phyloP scores from a whole-genome alignment of 2,329 filamentous ascomycete genomes.

The Colletotrichum salicis region DNA sequence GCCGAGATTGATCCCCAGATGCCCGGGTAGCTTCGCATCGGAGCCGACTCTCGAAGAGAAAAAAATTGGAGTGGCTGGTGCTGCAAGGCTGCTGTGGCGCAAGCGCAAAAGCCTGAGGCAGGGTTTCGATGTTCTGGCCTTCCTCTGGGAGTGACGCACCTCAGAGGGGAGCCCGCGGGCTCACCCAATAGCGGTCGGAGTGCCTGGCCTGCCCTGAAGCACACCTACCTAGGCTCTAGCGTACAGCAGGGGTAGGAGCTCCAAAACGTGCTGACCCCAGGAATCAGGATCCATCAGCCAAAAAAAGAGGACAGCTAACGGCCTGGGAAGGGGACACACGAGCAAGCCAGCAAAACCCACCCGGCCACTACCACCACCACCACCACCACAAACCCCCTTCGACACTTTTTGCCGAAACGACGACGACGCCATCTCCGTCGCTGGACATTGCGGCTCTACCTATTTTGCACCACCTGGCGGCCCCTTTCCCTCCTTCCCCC shows the following conservation, averaged over 20 bases:
- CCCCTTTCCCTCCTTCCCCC: neutral
- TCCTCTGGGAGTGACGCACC: neutral
- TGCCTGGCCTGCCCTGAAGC: slow-evolving; percentile 13
- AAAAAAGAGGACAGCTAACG: slow-evolving; percentile 43
- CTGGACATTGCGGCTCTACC: slow-evolving; percentile 34
- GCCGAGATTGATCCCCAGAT: slow-evolving; percentile 5
- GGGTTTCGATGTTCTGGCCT: neutral
- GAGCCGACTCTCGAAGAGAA: neutral
- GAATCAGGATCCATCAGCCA: slow-evolving; percentile 36
- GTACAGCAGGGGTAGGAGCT: slow-evolving; percentile 34
- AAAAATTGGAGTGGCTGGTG: slow-evolving; percentile 28
- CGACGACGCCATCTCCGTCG: slow-evolving; percentile 34
- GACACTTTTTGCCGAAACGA: slow-evolving; percentile 24
- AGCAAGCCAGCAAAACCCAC: slow-evolving; percentile 30
- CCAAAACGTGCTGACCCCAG: slow-evolving; percentile 36
- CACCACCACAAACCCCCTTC: neutral
- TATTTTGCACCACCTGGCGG: slow-evolving; percentile 18
- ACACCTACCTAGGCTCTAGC: slow-evolving; percentile 12
- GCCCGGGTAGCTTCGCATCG: slow-evolving; percentile 16
- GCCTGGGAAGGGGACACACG: slow-evolving; percentile 37
- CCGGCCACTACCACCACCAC: slow-evolving; percentile 16
- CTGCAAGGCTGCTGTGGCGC: slow-evolving; percentile 30
- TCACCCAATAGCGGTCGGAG: neutral
- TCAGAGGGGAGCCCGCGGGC: neutral
- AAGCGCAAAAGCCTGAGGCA: slow-evolving; percentile 11